These are phyloP conservation scores for Hippophae tibetana DNA, from an alignment of 306 rosid genomes.

Conservation along the genomic window DNA sequence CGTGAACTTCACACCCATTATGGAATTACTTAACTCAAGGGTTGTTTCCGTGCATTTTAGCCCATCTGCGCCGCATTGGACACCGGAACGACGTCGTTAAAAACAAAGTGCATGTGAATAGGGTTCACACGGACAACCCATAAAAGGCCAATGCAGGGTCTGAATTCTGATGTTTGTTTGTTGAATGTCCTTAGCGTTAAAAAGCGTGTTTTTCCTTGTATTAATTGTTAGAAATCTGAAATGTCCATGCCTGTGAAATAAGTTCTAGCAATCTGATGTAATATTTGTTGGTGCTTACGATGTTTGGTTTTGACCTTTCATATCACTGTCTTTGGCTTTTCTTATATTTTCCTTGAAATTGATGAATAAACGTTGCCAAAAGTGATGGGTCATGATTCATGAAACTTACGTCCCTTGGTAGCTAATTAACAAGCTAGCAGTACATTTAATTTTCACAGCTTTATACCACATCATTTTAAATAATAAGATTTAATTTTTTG, in stretches of 20 bases:
- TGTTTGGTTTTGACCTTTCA: constrained; percentile 16
- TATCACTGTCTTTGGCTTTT: constrained; percentile 20
- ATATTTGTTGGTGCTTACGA: background rate
- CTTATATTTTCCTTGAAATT: constrained; percentile 6
- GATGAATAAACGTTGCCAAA: background rate
- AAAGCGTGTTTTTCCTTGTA: constrained; percentile 16
- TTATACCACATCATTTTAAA: no score
- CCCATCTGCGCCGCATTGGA: constrained; percentile 73
- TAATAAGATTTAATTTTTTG: no score
- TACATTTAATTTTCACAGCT: no score
- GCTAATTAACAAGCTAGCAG: no score
- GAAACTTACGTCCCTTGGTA: no score
- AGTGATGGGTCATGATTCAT: no score
- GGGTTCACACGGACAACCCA: background rate
- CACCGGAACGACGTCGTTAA: constrained; percentile 57
- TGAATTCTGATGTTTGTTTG: background rate
- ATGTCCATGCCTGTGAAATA: constrained; percentile 35
- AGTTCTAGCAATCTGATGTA: constrained; percentile 19
- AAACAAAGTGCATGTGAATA: no score
- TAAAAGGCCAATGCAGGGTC: constrained; percentile 1
- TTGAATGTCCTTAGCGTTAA: constrained; percentile 25
- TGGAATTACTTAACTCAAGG: constrained; percentile 74
- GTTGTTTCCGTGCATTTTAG: constrained; percentile 70
- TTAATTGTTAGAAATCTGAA: constrained; percentile 3
- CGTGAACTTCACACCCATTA: constrained; percentile 69